Conservation (phyloP, 148 eudicot genomes). For the Selenicereus undatus region DNA sequence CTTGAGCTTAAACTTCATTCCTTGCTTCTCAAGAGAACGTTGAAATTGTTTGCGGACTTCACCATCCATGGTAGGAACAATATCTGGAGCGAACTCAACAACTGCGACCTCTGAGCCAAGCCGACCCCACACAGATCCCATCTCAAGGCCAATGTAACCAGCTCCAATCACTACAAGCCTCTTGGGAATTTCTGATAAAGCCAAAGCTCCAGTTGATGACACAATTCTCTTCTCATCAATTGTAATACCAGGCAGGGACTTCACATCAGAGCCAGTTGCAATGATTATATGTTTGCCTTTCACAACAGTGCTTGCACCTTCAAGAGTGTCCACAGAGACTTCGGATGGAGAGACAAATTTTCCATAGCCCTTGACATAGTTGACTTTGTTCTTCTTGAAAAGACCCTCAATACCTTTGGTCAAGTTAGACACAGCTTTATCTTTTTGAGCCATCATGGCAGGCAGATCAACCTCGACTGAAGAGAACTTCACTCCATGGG, state of each 20-base stretch:
- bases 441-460: constrained; percentile 92
- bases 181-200: constrained; percentile 76
- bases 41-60: constrained; percentile 91
- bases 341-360: constrained; percentile 77
- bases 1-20: constrained; percentile 90
- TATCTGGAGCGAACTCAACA: constrained; percentile 81
- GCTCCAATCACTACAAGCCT: constrained; percentile 91
- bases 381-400: constrained; percentile 94
- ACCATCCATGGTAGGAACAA: constrained; percentile 90
- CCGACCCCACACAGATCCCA: constrained; percentile 99
- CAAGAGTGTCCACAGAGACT: constrained; percentile 72
- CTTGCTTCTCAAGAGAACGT: constrained; percentile 90
- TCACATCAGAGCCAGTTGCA: constrained; percentile 97
- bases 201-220: constrained; percentile 72
- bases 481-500: constrained; percentile 70
- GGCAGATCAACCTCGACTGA: constrained; percentile 82
- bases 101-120: constrained; percentile 91
- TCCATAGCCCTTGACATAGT: constrained; percentile 83
- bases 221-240: constrained; percentile 91
- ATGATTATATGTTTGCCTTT: constrained; percentile 81
- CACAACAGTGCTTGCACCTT: constrained; percentile 70
- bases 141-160: constrained; percentile 90
- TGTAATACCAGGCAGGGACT: constrained; percentile 76
- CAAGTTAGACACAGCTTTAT: constrained; percentile 73
- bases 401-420: constrained; percentile 89